Evolutionary conservation across 192 early-diverging fungal genomes (phyloP), one percentile per base, ranked within the genome.

Genomic region (Pilaira anomala): DNA sequence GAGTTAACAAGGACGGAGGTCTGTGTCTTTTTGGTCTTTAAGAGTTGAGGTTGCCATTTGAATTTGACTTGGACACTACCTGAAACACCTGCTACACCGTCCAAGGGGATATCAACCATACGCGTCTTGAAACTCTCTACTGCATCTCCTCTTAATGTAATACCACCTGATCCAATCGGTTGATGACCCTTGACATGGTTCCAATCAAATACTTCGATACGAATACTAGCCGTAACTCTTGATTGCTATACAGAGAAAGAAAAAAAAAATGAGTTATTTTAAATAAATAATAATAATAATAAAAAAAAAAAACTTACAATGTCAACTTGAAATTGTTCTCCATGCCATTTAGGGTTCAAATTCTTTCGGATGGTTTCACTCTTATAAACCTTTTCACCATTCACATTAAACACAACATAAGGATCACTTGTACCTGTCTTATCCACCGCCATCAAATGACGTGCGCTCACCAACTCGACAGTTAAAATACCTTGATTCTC

Each of bases 161-260:
- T 63, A 46, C 71, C 71, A 30, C 65, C 61, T 21, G 71, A 73
- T 26, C 71, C 69, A 39, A 88, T 68, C 25, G 72, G 77, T 21
- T 69, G 74, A 62, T 77, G 71, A 33, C 70, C 67, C 49, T 78
- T 75, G 39, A 88, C 56, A 22, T 82, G 78, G 59, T 88, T 85
- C 87, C 87, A 88, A 73, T 88, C 87, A 66, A 74, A 87, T 8
- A 87, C 73, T 49, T 85, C 80, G 8, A 82, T 65, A 46, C 69
- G 60, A 60, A 88, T 72, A 62, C 57, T 60, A 5, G 63, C 44
- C 26, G 57, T 41, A 12, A 65, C 52, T 18, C 70, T 66, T 41
- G 62, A 65, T 39, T 42, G 48, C 46, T 75, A 70, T 75, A 63
- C n/a, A 25, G 3, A 41, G 8, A 54, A 54, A 18, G 42, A 29